Evolutionary conservation across 164 flowering plant species (phyloP).

Genomic region (Sedum album): DNA sequence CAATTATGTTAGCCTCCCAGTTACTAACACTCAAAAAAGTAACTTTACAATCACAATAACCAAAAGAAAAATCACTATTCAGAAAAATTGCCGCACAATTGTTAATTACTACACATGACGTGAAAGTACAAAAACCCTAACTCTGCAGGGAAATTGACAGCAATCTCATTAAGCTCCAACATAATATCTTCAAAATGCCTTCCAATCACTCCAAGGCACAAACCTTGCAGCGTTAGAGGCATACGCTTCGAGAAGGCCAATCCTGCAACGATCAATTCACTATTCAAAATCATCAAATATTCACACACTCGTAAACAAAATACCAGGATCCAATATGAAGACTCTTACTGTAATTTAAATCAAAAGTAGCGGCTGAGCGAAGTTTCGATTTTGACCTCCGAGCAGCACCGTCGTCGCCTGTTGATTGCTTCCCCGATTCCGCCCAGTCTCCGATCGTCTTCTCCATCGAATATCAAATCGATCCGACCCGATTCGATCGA

Average conservation of each 20-base stretch:
- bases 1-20: no score
- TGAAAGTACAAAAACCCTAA: conserved; percentile 59
- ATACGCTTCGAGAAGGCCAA: conserved; percentile 20
- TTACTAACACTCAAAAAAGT: no score
- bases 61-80: no score
- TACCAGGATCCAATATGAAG: background rate
- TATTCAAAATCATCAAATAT: no score
- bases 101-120: no score
- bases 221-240: conserved; percentile 40
- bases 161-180: conserved; percentile 46
- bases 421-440: background rate
- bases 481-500: background rate
- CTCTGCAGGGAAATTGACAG: conserved; percentile 50
- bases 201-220: conserved; percentile 76
- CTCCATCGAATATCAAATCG: background rate
- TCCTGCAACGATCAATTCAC: conserved; percentile 20
- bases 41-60: no score
- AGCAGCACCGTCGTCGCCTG: background rate
- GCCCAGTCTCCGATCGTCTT: background rate
- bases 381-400: background rate
- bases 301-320: background rate
- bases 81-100: no score
- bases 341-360: background rate
- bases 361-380: background rate
- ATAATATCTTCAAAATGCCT: conserved; percentile 68